Evolutionary conservation across 441 rosid genomes (phyloP).

Genomic region (Gossypium laxum): DNA sequence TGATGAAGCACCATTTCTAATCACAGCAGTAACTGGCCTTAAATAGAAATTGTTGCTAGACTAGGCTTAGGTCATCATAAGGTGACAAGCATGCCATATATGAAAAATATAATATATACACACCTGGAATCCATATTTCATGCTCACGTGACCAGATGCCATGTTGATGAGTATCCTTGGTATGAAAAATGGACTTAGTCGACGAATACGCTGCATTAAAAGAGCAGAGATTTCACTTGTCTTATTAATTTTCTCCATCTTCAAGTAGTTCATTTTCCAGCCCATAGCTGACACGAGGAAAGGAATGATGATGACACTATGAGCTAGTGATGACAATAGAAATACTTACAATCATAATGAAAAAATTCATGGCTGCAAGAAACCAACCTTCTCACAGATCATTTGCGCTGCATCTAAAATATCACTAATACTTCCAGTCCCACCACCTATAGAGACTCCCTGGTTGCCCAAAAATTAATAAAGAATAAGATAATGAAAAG

Average conservation of each 20-base stretch:
- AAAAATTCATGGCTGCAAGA: constrained; percentile 7
- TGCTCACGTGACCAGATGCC: constrained; percentile 93
- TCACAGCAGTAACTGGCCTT: background rate
- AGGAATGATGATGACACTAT: background rate
- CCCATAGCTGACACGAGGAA: background rate
- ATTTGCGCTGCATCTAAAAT: constrained; percentile 74
- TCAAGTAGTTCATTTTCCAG: constrained; percentile 5
- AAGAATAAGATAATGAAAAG: constrained; percentile 5
- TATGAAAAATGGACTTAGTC: constrained; percentile 86
- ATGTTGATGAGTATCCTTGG: constrained; percentile 82
- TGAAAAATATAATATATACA: constrained; percentile 12
- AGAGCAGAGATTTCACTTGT: constrained; percentile 17
- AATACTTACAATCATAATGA: background rate
- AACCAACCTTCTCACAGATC: constrained; percentile 70
- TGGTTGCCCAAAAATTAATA: constrained; percentile 25
- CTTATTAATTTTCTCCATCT: constrained; percentile 8
- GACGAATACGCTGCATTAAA: constrained; percentile 55
- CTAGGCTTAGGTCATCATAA: background rate
- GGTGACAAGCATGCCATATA: background rate
- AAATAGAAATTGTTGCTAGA: background rate
- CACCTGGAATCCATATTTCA: constrained; percentile 89
- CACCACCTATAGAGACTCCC: constrained; percentile 95
- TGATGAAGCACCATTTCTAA: background rate
- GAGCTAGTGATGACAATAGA: background rate
- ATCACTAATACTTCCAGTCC: constrained; percentile 83